phyloP scores from a whole-genome alignment of 768 basidiomycete species.

The Calocybe gangraenosa region DNA sequence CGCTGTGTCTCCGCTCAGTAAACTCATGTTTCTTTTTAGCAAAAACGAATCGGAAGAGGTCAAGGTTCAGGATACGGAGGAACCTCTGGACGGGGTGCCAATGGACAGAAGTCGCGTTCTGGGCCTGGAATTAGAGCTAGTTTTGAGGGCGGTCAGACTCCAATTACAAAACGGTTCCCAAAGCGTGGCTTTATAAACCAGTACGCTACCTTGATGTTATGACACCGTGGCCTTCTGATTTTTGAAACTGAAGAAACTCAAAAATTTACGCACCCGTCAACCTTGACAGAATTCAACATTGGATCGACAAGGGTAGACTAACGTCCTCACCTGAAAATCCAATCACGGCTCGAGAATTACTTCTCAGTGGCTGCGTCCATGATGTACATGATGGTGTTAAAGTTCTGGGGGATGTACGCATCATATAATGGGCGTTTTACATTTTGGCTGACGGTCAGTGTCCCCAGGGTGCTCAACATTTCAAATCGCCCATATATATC shows the following conservation, averaged over 20 bases:
- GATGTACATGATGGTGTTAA: constrained; percentile 89
- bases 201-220: constrained; percentile 40
- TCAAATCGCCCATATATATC: constrained; percentile 73
- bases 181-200: constrained; percentile 93
- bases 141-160: constrained; percentile 97
- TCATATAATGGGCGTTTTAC: constrained; percentile 8
- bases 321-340: constrained; percentile 73
- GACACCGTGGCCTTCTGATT: neutral
- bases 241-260: constrained; percentile 46
- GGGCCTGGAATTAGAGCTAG: constrained; percentile 80
- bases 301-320: constrained; percentile 84
- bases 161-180: constrained; percentile 84
- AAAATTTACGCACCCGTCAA: constrained; percentile 82
- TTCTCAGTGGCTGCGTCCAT: constrained; percentile 87
- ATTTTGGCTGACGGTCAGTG: constrained; percentile 2
- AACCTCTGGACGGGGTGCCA: constrained; percentile 90
- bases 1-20: neutral
- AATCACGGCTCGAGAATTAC: constrained; percentile 82
- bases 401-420: constrained; percentile 74
- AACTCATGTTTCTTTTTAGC: constrained; percentile 37
- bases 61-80: constrained; percentile 89
- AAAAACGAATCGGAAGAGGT: constrained; percentile 94
- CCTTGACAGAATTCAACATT: constrained; percentile 83
- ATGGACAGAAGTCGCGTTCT: constrained; percentile 92
- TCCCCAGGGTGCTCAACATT: constrained; percentile 57